Conservation (phyloP, 371 early-diverging fungal species). For the Circinella umbellata region DNA sequence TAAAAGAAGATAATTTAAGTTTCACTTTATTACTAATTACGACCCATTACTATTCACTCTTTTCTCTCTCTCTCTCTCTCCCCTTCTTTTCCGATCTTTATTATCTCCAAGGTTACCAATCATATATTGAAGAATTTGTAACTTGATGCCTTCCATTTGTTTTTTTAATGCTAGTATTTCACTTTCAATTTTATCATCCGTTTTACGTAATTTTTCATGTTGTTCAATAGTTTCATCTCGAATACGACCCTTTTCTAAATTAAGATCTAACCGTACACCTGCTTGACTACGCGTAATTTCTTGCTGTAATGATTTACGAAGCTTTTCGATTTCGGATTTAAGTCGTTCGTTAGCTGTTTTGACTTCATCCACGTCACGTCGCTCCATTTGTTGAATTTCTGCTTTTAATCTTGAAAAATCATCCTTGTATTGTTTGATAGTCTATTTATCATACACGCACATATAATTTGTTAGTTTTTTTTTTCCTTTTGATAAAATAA, state of each 20-base stretch:
- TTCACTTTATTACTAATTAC: too few relatives aligned
- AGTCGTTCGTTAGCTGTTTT: constrained; percentile 85
- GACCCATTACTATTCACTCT: too few relatives aligned
- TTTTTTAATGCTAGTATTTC: constrained; percentile 82
- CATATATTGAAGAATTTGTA: constrained; percentile 85
- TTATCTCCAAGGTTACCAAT: constrained; percentile 41
- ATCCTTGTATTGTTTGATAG: constrained; percentile 81
- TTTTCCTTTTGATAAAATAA: not conserved
- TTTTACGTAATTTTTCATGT: constrained; percentile 83
- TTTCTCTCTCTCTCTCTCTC: too few relatives aligned
- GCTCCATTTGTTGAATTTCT: constrained; percentile 88
- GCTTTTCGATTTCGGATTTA: constrained; percentile 79
- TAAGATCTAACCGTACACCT: constrained; percentile 87
- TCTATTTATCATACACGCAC: constrained; percentile 38
- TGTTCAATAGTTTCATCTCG: constrained; percentile 85
- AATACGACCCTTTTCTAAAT: constrained; percentile 89
- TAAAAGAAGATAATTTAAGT: not conserved
- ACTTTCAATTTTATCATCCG: constrained; percentile 85
- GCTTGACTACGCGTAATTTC: constrained; percentile 90
- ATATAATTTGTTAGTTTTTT: not conserved
- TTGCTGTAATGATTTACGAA: constrained; percentile 81
- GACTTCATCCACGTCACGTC: constrained; percentile 86
- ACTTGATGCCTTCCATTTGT: constrained; percentile 92
- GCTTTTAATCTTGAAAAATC: constrained; percentile 88
- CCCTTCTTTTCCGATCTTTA: too few relatives aligned